Evolutionary conservation across 495 filamentous ascomycete species (phyloP).

Genomic region (Cercophora sp.): DNA sequence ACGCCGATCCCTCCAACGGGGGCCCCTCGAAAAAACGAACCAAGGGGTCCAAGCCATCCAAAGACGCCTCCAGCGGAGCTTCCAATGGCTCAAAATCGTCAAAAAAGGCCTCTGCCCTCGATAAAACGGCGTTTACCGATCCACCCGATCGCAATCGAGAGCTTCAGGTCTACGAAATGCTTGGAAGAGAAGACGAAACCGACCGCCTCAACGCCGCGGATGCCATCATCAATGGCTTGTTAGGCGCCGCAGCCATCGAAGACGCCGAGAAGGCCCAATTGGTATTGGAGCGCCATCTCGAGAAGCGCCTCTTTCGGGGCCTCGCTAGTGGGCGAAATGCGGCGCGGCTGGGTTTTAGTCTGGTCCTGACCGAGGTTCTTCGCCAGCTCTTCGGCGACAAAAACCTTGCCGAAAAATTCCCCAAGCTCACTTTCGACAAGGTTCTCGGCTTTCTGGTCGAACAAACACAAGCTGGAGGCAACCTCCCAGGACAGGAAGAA

Average conservation of each 20-base stretch:
- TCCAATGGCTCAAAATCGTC: conserved; percentile 24
- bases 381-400: conserved; percentile 54
- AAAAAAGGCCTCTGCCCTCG: conserved; percentile 29
- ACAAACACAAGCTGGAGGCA: conserved; percentile 61
- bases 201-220: conserved; percentile 50
- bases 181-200: conserved; percentile 46
- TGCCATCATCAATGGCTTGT: conserved; percentile 44
- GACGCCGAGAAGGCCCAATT: too few species aligned
- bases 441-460: conserved; percentile 63
- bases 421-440: conserved; percentile 49
- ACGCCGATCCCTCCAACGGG: conserved; percentile 36
- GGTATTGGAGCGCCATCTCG: conserved; percentile 49
- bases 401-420: conserved; percentile 42
- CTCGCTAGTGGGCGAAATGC: conserved; percentile 88
- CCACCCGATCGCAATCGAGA: conserved; percentile 44
- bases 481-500: conserved; percentile 73
- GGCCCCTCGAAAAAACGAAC: conserved; percentile 36
- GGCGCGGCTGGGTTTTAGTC: conserved; percentile 83
- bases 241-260: conserved; percentile 34
- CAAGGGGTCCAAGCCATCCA: conserved; percentile 22
- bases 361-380: conserved; percentile 81
- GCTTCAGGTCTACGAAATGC: conserved; percentile 47
- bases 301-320: conserved; percentile 72
- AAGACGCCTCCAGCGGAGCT: conserved; percentile 21
- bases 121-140: conserved; percentile 43